phyloP scores from a whole-genome alignment of 2,329 filamentous ascomycete genomes.

The Alternaria sp. region DNA sequence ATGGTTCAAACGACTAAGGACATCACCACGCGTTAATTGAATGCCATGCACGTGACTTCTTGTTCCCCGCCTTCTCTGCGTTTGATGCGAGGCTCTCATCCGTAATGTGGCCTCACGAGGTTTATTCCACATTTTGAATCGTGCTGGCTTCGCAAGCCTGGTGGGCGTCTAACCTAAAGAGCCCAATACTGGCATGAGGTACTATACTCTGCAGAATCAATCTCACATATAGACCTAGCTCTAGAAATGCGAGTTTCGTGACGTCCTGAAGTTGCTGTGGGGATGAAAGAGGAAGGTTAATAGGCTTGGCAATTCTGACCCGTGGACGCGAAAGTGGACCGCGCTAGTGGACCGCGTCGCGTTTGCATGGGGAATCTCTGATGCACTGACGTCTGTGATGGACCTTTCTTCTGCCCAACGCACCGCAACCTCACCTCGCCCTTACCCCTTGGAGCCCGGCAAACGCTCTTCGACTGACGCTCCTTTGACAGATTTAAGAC shows the following conservation, averaged over 20 bases:
- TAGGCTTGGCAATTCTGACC: conserved; percentile 25
- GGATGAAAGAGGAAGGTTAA: conserved; percentile 21
- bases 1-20: too few relatives aligned
- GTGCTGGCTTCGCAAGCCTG: not conserved
- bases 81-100: too few relatives aligned
- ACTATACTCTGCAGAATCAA: not conserved
- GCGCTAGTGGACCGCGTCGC: conserved; percentile 34
- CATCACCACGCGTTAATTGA: too few relatives aligned
- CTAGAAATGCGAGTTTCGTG: not conserved
- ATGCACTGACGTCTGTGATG: conserved; percentile 22
- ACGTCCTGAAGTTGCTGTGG: conserved; percentile 6
- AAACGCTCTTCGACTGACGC: conserved; percentile 4
- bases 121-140: not conserved
- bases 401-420: conserved; percentile 15
- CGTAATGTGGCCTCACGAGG: too few relatives aligned
- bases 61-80: too few relatives aligned
- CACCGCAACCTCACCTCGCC: conserved; percentile 1
- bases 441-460: not conserved
- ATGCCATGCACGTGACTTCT: too few relatives aligned
- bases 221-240: not conserved
- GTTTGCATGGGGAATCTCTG: conserved; percentile 30
- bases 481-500: conserved; percentile 2
- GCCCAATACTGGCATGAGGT: too few relatives aligned
- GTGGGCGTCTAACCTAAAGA: not conserved
- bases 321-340: conserved; percentile 20